A percentile compares a stretch with the other conserved stretches of the same genome.
These are phyloP conservation scores for Crithidia bombi DNA, from an alignment of 208 protist species.

Conservation along the genomic window DNA sequence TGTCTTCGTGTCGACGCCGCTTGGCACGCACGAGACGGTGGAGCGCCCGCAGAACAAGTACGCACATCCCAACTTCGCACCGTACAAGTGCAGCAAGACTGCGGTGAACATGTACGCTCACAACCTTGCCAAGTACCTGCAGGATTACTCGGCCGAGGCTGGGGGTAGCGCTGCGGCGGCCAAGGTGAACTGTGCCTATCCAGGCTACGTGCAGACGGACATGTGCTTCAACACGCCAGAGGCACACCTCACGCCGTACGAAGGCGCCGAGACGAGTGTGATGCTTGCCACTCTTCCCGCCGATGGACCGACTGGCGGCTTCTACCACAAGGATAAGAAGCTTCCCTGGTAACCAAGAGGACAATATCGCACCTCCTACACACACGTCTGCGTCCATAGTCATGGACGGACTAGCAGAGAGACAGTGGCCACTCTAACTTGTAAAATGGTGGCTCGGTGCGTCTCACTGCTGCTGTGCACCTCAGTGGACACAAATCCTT, in stretches of 20 bases:
- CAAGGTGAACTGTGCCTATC: conserved; percentile 79
- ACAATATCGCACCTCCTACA: neutral
- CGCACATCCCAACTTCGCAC: conserved; percentile 34
- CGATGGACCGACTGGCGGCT: conserved; percentile 82
- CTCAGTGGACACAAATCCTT: neutral
- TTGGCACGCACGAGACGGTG: conserved; percentile 62
- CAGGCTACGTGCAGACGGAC: conserved; percentile 82
- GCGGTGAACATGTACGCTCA: conserved; percentile 86
- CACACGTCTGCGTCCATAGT: neutral
- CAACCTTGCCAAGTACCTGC: conserved; percentile 75
- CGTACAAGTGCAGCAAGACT: conserved; percentile 77
- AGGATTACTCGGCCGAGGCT: conserved; percentile 45
- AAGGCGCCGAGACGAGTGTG: conserved; percentile 81
- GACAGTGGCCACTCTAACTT: neutral
- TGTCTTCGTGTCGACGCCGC: conserved; percentile 76
- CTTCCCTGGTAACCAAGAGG: conserved; percentile 64
- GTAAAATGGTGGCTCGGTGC: neutral
- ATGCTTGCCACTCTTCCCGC: conserved; percentile 74
- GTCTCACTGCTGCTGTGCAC: neutral
- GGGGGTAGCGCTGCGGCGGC: conserved; percentile 57
- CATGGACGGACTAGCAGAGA: neutral
- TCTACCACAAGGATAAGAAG: conserved; percentile 76
- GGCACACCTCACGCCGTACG: conserved; percentile 53
- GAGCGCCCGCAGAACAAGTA: conserved; percentile 61
- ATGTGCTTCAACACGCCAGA: conserved; percentile 67